Evolutionary conservation across 306 rosid species (phyloP), one percentile per base, ranked within the genome.

Genomic region (Dalbergia oliveri): DNA sequence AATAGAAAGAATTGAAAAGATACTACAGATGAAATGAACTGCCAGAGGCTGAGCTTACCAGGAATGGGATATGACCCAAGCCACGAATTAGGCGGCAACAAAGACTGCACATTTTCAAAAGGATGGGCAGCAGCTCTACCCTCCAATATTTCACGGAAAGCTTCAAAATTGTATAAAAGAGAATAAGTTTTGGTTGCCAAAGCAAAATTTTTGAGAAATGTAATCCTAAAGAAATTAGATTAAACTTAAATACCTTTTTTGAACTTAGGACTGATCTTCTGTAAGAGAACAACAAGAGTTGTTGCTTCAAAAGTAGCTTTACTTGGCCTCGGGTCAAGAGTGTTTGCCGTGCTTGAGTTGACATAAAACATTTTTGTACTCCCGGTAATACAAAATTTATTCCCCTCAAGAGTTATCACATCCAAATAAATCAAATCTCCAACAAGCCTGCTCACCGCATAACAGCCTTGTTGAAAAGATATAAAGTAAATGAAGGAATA

Each of bases 341-440:
- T 35, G 84, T 87, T 88, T 53, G 79, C 86, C 0, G 90, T 75
- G 89, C 98, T 96, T 19, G 94, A 96, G 87, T 96, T 96, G 83
- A 91, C 97, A 81, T 93, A 96, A 58, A 96, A 96, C 69, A 64
- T 3, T 82, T 90, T 90, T 12, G 98, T 88, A 67, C 92, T 89
- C 77, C 99, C 99, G 6, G 98, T 90, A 50, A 96, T 93, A 39
- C 97, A 96, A 77, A 79, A 89, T 74, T 90, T 91, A 83, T 84
- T 90, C 44, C 97, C 97, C 89, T 96, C 99, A 77, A 90, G 84
- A 14, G 99, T 91, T 73, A 85, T 67, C 33, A 93, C 97, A 87
- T 96, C 99, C 92, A 96, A 86, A 82, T 96, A 96, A 83, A 96
- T 90, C 88, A 96, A 87, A 88, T 96, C 99, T 69, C 99, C 99